phyloP scores from a whole-genome alignment of 306 rosid species.

The Notholithocarpus densiflorus region DNA sequence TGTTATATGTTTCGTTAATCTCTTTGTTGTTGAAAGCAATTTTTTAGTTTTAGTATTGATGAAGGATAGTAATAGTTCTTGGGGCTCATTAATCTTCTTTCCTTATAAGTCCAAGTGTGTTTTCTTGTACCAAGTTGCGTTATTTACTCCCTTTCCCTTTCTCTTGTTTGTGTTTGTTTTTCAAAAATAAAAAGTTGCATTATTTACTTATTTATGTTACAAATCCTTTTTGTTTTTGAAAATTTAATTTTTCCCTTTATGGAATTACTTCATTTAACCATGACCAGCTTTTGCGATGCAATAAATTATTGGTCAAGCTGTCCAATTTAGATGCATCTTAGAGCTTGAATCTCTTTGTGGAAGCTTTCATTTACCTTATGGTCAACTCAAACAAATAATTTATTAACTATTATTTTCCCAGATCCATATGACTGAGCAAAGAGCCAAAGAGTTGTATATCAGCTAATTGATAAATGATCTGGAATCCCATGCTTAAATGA shows the following conservation, averaged over 20 bases:
- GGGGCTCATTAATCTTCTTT: neutral
- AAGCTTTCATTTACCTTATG: conserved; percentile 2
- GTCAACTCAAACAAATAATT: neutral
- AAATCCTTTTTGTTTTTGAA: neutral
- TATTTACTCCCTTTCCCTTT: neutral
- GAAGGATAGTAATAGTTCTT: neutral
- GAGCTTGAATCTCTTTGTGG: neutral
- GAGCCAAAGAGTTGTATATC: neutral
- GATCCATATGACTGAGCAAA: neutral
- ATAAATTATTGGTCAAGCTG: neutral
- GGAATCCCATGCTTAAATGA: neutral
- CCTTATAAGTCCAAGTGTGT: neutral
- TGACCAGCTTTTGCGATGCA: neutral
- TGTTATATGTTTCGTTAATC: neutral
- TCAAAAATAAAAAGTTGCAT: no score
- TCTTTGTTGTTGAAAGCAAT: neutral
- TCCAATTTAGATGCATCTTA: neutral
- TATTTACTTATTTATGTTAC: no score
- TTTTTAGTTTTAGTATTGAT: neutral
- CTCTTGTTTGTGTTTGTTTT: no score
- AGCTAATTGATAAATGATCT: neutral
- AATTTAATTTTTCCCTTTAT: neutral
- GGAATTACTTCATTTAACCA: neutral
- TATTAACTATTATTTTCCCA: neutral
- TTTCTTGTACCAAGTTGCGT: neutral